Evolutionary conservation across 306 rosid species (phyloP).

Genomic region (Rubus idaeus): DNA sequence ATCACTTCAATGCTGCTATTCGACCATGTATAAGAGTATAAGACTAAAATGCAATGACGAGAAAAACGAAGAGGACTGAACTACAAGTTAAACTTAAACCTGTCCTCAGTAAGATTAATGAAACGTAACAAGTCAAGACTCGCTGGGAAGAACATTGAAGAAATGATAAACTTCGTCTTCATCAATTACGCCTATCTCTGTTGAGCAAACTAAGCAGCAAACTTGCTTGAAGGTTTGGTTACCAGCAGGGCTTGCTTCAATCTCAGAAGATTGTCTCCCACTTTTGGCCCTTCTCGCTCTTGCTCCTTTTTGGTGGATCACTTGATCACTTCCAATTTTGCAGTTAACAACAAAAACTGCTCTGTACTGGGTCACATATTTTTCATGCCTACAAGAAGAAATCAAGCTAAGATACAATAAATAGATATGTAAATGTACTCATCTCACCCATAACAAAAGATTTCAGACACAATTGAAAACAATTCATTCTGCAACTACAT

Average conservation of each 20-base stretch:
- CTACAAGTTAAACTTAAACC: not conserved
- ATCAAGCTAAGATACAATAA: conserved; percentile 8
- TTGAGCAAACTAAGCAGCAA: conserved; percentile 61
- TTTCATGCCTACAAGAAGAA: conserved; percentile 68
- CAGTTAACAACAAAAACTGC: conserved; percentile 72
- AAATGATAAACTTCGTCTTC: conserved; percentile 70
- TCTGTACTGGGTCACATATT: conserved; percentile 69
- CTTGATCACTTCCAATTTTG: conserved; percentile 43
- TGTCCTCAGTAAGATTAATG: not conserved
- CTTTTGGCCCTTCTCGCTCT: conserved; percentile 40
- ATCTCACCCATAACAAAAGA: not conserved
- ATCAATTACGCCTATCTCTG: conserved; percentile 69
- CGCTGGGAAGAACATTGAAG: conserved; percentile 64
- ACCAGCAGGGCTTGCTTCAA: conserved; percentile 29
- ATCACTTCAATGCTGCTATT: not conserved
- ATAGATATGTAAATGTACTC: not conserved
- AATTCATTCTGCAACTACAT: conserved; percentile 6
- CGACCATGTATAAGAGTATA: not conserved
- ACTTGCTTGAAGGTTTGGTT: conserved; percentile 58
- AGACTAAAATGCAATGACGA: not conserved
- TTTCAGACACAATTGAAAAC: not conserved
- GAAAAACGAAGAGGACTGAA: not conserved
- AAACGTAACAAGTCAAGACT: conserved; percentile 29
- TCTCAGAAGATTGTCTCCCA: conserved; percentile 29
- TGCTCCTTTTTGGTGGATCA: conserved; percentile 29